Base-by-base conservation (phyloP, 495 filamentous ascomycete genomes). In the Lineolata rhizophorae region DNA sequence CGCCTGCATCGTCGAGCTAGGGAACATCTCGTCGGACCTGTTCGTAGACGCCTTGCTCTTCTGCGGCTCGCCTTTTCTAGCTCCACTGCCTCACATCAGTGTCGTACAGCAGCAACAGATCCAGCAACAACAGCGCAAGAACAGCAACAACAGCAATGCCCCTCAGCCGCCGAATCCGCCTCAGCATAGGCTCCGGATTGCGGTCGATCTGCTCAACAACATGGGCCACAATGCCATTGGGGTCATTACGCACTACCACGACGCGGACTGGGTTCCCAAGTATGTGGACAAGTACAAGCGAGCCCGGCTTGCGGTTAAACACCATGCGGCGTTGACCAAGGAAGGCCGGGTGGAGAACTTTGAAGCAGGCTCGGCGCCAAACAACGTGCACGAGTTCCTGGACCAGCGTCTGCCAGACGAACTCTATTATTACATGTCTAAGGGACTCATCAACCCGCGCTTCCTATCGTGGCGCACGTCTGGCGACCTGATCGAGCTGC, bases 351-450 rank as follows among this genome's bases (percentile, higher is more conserved):
- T 91, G 29, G 70, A 67, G 32, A 72, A 75, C 3, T 58, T 81
- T 44, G 68, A 81, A 36, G 59, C 59, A 20, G 70, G 73, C 5
- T 54, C 65, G 20, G 63, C 75, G 2, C 83, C 87, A 12, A 60
- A 57, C 14, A 85, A 95, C 50, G 63, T 82, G 38, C 78, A 87
- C 51, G 74, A 84, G 41, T 77, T 94, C 46, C 73, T 91, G 40
- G 82, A 83, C 14, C 69, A 83, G 33, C 78, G 82, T 20, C 61
- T 99, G 11, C 83, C 90, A 1, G 70, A 83, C 32, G 90, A 99
- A 53, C 57, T 99, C 4, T 92, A 82, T 49, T 76, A 78, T 48
- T 95, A 99, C 43, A 63, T 95, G 20, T 79, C 80, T 36, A 72
- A 66, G 19, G 87, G 79, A 18, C 51, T 93, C 11, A 64, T 92